Percentiles rank a stretch among this genome's conserved stretches.
phyloP scores from a whole-genome alignment of 73 alveolate species.

The Effrenium voratum region DNA sequence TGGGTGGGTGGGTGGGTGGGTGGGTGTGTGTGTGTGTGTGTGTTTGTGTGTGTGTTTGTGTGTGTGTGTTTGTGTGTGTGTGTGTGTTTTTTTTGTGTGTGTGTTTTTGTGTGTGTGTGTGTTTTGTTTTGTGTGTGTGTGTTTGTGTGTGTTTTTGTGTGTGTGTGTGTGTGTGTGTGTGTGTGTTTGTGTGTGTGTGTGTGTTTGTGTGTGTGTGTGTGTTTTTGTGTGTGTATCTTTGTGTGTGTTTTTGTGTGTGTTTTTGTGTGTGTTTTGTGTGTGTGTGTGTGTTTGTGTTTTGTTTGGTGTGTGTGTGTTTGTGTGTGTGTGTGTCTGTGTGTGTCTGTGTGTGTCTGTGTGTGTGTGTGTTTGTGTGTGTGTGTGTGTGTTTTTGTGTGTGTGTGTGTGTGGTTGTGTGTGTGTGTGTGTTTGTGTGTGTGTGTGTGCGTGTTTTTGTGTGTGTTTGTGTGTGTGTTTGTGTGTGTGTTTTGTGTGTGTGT shows the following conservation, averaged over 20 bases:
- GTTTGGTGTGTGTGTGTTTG: neutral
- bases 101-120: neutral
- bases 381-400: neutral
- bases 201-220: neutral
- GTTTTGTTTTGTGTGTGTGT: neutral
- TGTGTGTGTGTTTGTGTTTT: neutral
- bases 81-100: neutral
- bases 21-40: slow-evolving; percentile 27
- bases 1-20: neutral
- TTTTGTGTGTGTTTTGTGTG: neutral
- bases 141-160: neutral
- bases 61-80: neutral
- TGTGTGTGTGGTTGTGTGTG: neutral
- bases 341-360: neutral
- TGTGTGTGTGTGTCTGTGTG: neutral
- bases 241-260: neutral
- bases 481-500: too few species aligned
- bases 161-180: neutral
- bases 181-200: neutral
- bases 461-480: too few species aligned
- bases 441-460: too few species aligned
- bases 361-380: neutral
- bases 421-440: neutral
- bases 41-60: neutral
- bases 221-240: neutral